Conservation (phyloP, 768 basidiomycete species). For the Tricholoma saponaceum region DNA sequence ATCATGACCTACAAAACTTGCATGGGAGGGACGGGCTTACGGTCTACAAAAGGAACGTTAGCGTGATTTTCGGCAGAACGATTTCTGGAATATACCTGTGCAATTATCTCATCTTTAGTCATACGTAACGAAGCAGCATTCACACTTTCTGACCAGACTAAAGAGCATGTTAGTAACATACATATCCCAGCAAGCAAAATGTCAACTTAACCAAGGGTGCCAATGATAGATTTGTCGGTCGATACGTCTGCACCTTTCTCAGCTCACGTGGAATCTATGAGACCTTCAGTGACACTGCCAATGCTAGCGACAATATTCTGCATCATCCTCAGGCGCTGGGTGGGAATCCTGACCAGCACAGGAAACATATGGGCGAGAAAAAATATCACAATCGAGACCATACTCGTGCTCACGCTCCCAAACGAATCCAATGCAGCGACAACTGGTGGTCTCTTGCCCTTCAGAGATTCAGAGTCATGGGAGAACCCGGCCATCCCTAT, state of each 20-base stretch:
- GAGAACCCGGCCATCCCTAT: too few species aligned
- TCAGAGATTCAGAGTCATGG: too few species aligned
- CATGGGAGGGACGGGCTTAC: too few species aligned
- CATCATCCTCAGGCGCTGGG: conserved; percentile 2
- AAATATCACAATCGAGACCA: conserved; percentile 25
- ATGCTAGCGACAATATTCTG: conserved; percentile 20
- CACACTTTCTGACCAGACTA: conserved; percentile 31
- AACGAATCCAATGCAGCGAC: conserved; percentile 37
- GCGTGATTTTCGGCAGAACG: background rate
- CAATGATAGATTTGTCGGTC: conserved; percentile 38
- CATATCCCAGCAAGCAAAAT: background rate
- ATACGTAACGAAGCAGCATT: too few species aligned
- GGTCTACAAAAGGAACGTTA: background rate
- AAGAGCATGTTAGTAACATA: background rate
- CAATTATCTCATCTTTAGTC: too few species aligned
- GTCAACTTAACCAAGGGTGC: conserved; percentile 26
- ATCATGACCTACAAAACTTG: too few species aligned
- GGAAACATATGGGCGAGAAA: conserved; percentile 37
- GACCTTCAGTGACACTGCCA: conserved; percentile 35
- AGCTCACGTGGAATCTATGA: too few species aligned
- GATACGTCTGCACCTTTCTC: conserved; percentile 24
- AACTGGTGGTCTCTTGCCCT: too few species aligned
- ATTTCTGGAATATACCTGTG: conserved; percentile 12
- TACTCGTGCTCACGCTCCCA: conserved; percentile 18
- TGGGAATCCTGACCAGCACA: conserved; percentile 30